Base-by-base conservation (phyloP, 169 alveolate genomes). In the Eimeria necatrix region DNA sequence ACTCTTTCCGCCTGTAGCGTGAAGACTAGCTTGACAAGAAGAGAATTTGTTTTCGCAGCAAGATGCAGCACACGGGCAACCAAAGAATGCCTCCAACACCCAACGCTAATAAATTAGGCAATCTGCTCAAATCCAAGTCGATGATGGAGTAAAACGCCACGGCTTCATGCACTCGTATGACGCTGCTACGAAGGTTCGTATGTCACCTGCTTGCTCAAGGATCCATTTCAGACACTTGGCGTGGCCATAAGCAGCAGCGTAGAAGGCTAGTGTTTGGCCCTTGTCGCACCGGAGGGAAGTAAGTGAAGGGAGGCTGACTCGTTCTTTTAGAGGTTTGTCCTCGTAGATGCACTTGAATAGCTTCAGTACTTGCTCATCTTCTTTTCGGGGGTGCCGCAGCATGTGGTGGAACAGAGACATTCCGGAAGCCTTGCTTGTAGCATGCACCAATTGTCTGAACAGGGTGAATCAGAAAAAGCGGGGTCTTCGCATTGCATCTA, bases 211-310 rank as follows among this genome's bases (percentile, higher is more conserved):
- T 61, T 85, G 92, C 24, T 56, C 92, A 48, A 85, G 92, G 2
- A 85, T 85, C 92, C 80, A 85, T 48, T 26, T 46, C 18, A 85
- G 92, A 80, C 92, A 85, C 18, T 85, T 85, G 60, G 80, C 49
- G 48, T 85, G 92, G 80, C 92, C 92, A 22, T 85, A 85, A n/a
- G 92, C 80, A 26, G 92, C 92, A 20, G 92, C 92, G 71, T 85
- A 85, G 70, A 85, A 61, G 0, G 92, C 92, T 46, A 85, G 80
- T 2, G 92, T 85, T n/a, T 85, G 92, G 26, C 92, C 92, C 8
- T 46, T 59, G 49, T 61, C 48, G 81, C 92, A 85, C 32, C 60
- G 56, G 49, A 85, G 60, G 12, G 41, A 56, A 59, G 61, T 5
- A 8, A 85, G 64, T 8, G 80, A 20, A 60, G 92, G 92, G 3